Evolutionary conservation across 1,284 basidiomycete genomes (phyloP).

Genomic region (Cerioporus squamosus): DNA sequence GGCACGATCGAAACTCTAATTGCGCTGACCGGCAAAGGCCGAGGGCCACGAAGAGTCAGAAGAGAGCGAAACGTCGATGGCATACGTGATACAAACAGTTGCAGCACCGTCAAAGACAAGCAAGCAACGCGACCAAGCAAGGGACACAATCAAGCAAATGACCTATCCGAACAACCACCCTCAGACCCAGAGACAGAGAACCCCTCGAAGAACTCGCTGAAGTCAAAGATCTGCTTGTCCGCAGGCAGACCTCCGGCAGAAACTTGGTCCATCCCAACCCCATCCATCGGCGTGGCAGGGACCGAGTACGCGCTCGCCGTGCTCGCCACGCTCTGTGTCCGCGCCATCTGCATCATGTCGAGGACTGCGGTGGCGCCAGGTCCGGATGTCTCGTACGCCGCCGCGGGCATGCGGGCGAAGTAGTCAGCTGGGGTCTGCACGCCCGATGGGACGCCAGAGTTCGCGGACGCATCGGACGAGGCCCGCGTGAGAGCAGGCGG

Average conservation of each 20-base stretch:
- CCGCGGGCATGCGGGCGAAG: neutral
- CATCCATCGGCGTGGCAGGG: neutral
- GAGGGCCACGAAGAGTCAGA: too few species aligned
- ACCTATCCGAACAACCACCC: too few species aligned
- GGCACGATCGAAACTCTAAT: neutral
- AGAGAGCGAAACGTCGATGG: too few species aligned
- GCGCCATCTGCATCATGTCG: neutral
- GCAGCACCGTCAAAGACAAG: too few species aligned
- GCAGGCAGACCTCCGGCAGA: neutral
- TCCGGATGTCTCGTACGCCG: neutral
- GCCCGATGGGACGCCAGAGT: neutral
- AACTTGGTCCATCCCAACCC: neutral
- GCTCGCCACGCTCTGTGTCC: constrained; percentile 3
- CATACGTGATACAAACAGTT: too few species aligned
- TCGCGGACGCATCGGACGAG: constrained; percentile 10
- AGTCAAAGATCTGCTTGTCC: too few species aligned
- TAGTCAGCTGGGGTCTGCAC: constrained; percentile 10
- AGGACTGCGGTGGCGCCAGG: neutral
- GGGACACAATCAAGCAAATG: too few species aligned
- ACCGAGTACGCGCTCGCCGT: neutral
- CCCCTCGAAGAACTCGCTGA: too few species aligned
- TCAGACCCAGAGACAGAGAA: too few species aligned
- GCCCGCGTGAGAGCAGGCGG: constrained; percentile 9
- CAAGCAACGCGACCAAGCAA: too few species aligned
- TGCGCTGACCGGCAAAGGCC: too few species aligned